Conservation (phyloP, 148 eudicot species). For the Chenopodium berlandieri region DNA sequence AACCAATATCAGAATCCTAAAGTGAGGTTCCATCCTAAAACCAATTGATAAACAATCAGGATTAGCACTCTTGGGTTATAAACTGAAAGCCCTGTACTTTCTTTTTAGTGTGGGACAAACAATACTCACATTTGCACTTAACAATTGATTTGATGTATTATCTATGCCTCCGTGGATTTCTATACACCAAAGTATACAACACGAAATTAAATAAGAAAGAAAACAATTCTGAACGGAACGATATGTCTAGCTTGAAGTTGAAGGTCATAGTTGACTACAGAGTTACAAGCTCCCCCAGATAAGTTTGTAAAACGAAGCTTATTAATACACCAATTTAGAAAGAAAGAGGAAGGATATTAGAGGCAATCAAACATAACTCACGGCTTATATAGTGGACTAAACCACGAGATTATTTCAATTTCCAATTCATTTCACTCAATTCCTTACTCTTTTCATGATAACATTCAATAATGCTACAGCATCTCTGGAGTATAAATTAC, state of each 20-base stretch:
- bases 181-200: too few species aligned
- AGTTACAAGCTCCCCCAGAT: background rate
- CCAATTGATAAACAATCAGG: too few species aligned
- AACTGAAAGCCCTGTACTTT: too few species aligned
- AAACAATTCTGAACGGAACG: too few species aligned
- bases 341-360: background rate
- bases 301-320: constrained; percentile 1
- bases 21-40: too few species aligned
- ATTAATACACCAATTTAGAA: background rate
- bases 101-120: too few species aligned
- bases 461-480: background rate
- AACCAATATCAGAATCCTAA: too few species aligned
- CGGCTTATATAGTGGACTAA: constrained; percentile 1
- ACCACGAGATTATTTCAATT: background rate
- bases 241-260: background rate
- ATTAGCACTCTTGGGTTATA: too few species aligned
- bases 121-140: too few species aligned
- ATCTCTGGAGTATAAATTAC: background rate
- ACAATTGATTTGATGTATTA: too few species aligned
- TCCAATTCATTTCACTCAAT: background rate
- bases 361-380: constrained; percentile 3
- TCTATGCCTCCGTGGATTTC: too few species aligned
- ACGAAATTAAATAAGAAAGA: too few species aligned
- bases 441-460: background rate
- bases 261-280: background rate